Percentiles rank a stretch among this genome's conserved stretches.
These are phyloP conservation scores for Nasturtium officinale DNA, from an alignment of 345 rosid species.

Conservation along the genomic window DNA sequence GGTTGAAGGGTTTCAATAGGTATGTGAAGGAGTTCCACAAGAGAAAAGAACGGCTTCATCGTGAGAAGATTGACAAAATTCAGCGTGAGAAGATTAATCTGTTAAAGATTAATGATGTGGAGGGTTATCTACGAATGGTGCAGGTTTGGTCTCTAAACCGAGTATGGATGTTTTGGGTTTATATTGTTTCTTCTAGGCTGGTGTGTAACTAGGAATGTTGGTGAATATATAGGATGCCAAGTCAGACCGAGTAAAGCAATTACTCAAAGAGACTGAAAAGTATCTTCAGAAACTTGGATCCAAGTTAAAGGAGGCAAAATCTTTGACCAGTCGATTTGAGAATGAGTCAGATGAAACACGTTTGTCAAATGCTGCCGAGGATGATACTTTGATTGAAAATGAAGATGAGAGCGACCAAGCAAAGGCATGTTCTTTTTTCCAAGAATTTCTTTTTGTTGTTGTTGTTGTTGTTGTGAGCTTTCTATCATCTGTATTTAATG, in stretches of 20 bases:
- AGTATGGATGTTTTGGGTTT: conserved; percentile 9
- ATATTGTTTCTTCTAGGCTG: conserved; percentile 14
- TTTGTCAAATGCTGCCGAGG: conserved; percentile 49
- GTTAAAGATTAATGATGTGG: conserved; percentile 92
- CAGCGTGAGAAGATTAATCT: conserved; percentile 96
- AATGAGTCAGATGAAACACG: conserved; percentile 62
- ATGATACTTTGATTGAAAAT: conserved; percentile 64
- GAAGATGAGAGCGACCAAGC: conserved; percentile 93
- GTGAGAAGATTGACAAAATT: conserved; percentile 91
- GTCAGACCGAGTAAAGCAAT: conserved; percentile 88
- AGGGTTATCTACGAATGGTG: conserved; percentile 95
- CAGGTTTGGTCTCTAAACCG: conserved; percentile 59
- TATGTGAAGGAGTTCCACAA: conserved; percentile 93
- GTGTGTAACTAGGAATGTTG: neutral
- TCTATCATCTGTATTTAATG: conserved; percentile 18
- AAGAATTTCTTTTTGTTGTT: neutral
- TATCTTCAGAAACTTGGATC: conserved; percentile 92
- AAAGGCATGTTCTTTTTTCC: conserved; percentile 55
- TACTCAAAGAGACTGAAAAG: conserved; percentile 90
- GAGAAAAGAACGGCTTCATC: conserved; percentile 83
- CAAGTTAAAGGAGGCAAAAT: conserved; percentile 76
- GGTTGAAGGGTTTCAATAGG: conserved; percentile 83
- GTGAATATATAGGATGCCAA: conserved; percentile 68
- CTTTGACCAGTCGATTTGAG: conserved; percentile 59
- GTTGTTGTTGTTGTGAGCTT: neutral